A percentile compares a stretch with the other conserved stretches of the same genome.
These are phyloP conservation scores for Teunomyces aglyptinius DNA, from an alignment of 805 yeast genomes.

Conservation along the genomic window DNA sequence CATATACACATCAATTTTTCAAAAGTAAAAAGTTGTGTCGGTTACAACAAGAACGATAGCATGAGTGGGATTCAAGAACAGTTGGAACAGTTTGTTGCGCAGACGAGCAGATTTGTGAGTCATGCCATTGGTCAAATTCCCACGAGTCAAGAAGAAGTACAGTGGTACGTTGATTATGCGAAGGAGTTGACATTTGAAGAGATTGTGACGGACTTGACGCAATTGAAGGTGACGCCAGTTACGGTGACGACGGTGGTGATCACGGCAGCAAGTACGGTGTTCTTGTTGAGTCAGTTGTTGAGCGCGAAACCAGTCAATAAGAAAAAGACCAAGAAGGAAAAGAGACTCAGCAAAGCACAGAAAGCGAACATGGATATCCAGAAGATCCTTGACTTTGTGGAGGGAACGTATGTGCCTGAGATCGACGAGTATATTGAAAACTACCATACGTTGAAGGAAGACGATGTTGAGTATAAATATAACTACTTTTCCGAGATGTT, in stretches of 20 bases:
- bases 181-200: constrained; percentile 16
- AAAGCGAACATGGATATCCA: constrained; percentile 40
- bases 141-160: constrained; percentile 9
- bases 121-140: constrained; percentile 10
- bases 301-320: constrained; percentile 5
- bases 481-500: constrained; percentile 66
- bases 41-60: neutral
- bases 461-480: constrained; percentile 46
- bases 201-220: constrained; percentile 28
- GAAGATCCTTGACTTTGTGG: constrained; percentile 38
- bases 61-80: constrained; percentile 3
- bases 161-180: constrained; percentile 11
- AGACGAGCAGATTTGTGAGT: constrained; percentile 2
- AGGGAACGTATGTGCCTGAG: constrained; percentile 37
- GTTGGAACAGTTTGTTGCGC: neutral
- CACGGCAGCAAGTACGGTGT: constrained; percentile 27
- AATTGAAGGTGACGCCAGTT: constrained; percentile 30
- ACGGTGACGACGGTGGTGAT: constrained; percentile 34
- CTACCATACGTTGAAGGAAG: constrained; percentile 23
- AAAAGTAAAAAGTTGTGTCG: neutral
- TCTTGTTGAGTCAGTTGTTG: constrained; percentile 20
- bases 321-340: constrained; percentile 28
- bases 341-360: constrained; percentile 39
- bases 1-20: too few species aligned
- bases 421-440: constrained; percentile 33